These are phyloP conservation scores for Pinus albicaulis DNA, from an alignment of 75 land plant species.

Conservation along the genomic window DNA sequence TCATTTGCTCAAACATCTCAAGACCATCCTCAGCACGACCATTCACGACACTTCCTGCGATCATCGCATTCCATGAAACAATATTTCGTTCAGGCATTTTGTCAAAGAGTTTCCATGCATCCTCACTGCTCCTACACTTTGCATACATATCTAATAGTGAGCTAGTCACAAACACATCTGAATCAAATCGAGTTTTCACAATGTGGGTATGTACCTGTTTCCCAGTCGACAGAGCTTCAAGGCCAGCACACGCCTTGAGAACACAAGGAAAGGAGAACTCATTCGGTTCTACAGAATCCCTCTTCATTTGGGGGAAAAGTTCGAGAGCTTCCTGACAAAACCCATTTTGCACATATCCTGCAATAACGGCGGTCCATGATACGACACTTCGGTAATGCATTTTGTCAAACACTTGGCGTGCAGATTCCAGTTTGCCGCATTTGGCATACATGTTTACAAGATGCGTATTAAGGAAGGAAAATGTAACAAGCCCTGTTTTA, in stretches of 20 bases:
- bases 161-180: constrained; percentile 17
- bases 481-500: neutral
- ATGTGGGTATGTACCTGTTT: neutral
- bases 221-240: neutral
- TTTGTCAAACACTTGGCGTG: constrained; percentile 31
- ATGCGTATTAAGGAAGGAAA: neutral
- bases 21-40: neutral
- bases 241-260: constrained; percentile 9
- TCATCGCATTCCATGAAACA: constrained; percentile 71
- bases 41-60: constrained; percentile 1
- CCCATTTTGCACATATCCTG: constrained; percentile 3
- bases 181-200: neutral
- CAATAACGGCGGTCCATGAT: constrained; percentile 19
- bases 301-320: neutral
- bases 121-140: constrained; percentile 39
- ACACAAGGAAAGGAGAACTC: constrained; percentile 10
- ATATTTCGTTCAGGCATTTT: constrained; percentile 52
- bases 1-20: neutral
- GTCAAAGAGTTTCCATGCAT: constrained; percentile 54
- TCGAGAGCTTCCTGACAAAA: neutral
- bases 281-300: neutral
- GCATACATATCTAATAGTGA: constrained; percentile 38
- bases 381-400: constrained; percentile 21
- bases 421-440: constrained; percentile 5
- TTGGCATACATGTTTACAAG: constrained; percentile 13